phyloP scores from a whole-genome alignment of 1,284 basidiomycete species.

The Bondarzewia mesenterica region DNA sequence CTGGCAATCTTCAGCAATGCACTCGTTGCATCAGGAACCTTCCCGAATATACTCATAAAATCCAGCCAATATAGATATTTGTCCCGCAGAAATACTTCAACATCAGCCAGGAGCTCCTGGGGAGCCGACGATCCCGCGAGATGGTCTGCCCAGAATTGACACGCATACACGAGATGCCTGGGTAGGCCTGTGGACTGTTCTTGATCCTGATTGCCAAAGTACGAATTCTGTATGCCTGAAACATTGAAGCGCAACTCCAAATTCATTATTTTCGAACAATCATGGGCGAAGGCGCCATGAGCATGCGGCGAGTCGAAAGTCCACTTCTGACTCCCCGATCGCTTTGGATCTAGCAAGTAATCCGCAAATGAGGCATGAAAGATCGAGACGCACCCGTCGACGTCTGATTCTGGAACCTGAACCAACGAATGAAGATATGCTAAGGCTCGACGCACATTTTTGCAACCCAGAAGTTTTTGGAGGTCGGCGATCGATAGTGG shows the following conservation, averaged over 20 bases:
- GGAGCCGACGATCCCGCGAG: not conserved
- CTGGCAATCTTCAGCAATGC: not conserved
- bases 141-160: not conserved
- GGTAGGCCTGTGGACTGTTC: not conserved
- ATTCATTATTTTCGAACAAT: not conserved
- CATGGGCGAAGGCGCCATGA: not conserved
- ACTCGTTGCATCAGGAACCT: not conserved
- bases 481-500: not conserved
- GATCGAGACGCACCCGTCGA: not conserved
- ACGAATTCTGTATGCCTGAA: not conserved
- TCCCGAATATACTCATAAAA: not conserved
- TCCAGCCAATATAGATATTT: not conserved
- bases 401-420: not conserved
- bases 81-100: not conserved
- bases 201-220: not conserved
- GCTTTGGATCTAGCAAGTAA: not conserved
- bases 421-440: not conserved
- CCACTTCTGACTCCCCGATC: not conserved
- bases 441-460: not conserved
- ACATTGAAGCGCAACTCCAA: not conserved
- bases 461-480: not conserved
- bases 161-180: not conserved
- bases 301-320: not conserved
- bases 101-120: not conserved
- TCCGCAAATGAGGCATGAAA: constrained; percentile 1